Percentiles rank a stretch among this genome's conserved stretches.
phyloP scores from a whole-genome alignment of 805 yeast genomes.

The Candida broadrunensis region DNA sequence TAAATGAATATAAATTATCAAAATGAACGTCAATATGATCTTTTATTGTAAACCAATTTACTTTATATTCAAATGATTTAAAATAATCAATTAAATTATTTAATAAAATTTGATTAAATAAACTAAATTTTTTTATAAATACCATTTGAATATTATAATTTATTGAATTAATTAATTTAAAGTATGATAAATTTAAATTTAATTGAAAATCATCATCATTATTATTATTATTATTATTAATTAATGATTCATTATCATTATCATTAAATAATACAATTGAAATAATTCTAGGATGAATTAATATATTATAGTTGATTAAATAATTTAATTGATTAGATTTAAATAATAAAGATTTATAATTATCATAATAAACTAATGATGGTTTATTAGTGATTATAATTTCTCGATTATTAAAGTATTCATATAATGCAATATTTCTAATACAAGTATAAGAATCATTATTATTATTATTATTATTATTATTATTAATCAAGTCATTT shows the following conservation, averaged over 20 bases:
- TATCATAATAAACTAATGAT: not conserved
- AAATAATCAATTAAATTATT: not conserved
- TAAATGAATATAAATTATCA: not conserved
- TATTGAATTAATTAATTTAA: constrained; percentile 10
- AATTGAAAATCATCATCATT: too few relatives aligned
- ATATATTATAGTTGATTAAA: constrained; percentile 12
- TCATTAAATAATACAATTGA: constrained; percentile 2
- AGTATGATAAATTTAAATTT: constrained; percentile 3
- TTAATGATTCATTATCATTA: not conserved
- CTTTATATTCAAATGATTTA: not conserved
- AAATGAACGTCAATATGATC: constrained; percentile 1
- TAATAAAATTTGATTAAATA: not conserved
- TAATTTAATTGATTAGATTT: constrained; percentile 9
- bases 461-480: not conserved
- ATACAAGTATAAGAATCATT: constrained; percentile 3
- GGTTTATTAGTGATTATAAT: constrained; percentile 6
- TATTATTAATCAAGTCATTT: constrained; percentile 1
- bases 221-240: not conserved
- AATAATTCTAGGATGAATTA: constrained; percentile 18
- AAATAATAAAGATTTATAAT: not conserved
- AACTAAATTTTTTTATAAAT: constrained; percentile 1
- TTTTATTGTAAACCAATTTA: not conserved
- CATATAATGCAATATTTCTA: constrained; percentile 8
- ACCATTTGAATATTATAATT: constrained; percentile 14
- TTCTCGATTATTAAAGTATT: constrained; percentile 3